Conservation (phyloP, 352 stramenopile genomes). For the Pythium insidiosum region DNA sequence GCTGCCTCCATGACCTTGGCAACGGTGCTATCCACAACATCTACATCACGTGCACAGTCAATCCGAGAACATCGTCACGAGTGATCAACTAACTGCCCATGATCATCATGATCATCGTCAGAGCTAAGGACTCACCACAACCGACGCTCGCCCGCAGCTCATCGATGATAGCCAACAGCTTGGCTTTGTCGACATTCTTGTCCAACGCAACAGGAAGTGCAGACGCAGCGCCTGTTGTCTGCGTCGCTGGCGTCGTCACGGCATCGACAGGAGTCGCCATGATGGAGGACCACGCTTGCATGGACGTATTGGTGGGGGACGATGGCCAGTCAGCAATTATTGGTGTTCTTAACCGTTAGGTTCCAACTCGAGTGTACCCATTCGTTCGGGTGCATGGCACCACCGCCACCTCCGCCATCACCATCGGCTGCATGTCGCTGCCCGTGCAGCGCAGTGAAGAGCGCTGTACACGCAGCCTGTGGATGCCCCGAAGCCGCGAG, state of each 20-base stretch:
- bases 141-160: constrained; percentile 53
- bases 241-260: background rate
- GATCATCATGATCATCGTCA: too few species aligned
- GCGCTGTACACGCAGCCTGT: constrained; percentile 31
- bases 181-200: constrained; percentile 26
- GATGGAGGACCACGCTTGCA: too few species aligned
- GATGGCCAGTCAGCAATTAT: too few species aligned
- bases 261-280: too few species aligned
- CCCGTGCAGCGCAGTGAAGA: constrained; percentile 39
- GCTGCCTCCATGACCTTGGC: constrained; percentile 44
- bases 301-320: too few species aligned
- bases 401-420: background rate
- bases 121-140: constrained; percentile 30
- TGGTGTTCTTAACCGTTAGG: too few species aligned
- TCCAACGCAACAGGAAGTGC: constrained; percentile 3
- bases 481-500: constrained; percentile 23
- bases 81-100: too few species aligned
- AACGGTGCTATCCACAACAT: constrained; percentile 63
- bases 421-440: background rate
- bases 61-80: too few species aligned
- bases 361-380: constrained; percentile 50
- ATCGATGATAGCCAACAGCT: constrained; percentile 58
- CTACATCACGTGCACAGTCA: too few species aligned
- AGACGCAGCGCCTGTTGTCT: constrained; percentile 1
- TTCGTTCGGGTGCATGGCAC: constrained; percentile 42